phyloP scores from a whole-genome alignment of 208 protist genomes.

The Entamoeba dispar region DNA sequence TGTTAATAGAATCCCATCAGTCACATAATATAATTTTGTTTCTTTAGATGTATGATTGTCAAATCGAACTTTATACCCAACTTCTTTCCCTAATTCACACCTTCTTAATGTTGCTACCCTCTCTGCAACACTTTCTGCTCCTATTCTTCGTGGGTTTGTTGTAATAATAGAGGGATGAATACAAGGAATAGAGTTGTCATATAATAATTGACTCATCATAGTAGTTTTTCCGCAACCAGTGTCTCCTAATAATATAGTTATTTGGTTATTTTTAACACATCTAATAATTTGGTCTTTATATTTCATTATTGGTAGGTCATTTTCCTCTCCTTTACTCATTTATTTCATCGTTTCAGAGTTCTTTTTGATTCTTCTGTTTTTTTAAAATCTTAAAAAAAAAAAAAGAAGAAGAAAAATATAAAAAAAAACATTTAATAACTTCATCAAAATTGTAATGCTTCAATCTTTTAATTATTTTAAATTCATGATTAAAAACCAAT shows the following conservation, averaged over 20 bases:
- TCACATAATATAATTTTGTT: conserved; percentile 77
- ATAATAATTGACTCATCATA: conserved; percentile 72
- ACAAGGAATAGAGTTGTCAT: conserved; percentile 36
- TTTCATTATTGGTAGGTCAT: neutral
- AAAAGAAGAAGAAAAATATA: too few species aligned
- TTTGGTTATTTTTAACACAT: conserved; percentile 45
- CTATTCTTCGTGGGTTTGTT: conserved; percentile 56
- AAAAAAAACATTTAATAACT: too few species aligned
- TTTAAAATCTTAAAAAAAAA: too few species aligned
- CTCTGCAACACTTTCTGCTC: conserved; percentile 44
- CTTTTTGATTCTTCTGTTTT: too few species aligned
- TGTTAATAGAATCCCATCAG: conserved; percentile 90
- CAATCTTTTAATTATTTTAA: too few species aligned
- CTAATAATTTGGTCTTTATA: conserved; percentile 25
- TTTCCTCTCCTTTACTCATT: too few species aligned
- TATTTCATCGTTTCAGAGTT: too few species aligned
- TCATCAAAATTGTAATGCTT: too few species aligned
- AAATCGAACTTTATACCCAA: conserved; percentile 85
- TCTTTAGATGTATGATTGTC: conserved; percentile 63
- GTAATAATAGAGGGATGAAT: conserved; percentile 54
- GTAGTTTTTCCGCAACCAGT: conserved; percentile 89
- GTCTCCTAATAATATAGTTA: conserved; percentile 71
- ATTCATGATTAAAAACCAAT: too few species aligned
- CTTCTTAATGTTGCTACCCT: conserved; percentile 48
- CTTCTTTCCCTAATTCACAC: conserved; percentile 51